phyloP scores from a whole-genome alignment of 331 rosid species.

The Stylosanthes scabra region DNA sequence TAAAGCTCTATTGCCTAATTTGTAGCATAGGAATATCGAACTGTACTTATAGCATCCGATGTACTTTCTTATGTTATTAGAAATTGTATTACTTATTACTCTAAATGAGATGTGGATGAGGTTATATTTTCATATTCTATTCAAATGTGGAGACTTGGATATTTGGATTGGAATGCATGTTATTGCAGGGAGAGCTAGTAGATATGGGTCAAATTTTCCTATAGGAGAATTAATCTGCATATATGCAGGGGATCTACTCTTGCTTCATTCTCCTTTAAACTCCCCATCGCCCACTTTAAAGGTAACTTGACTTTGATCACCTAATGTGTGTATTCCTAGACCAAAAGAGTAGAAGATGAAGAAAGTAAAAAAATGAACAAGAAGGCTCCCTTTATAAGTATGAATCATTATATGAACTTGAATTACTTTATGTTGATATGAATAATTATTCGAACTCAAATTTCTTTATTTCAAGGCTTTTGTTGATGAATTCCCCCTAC shows the following conservation, averaged over 20 bases:
- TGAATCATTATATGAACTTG: no score
- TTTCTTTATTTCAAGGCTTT: conserved; percentile 42
- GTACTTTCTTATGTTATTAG: no score
- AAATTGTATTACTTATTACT: no score
- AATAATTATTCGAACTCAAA: no score
- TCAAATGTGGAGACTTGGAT: conserved; percentile 19
- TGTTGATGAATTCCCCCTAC: conserved; percentile 71
- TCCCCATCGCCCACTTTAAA: conserved; percentile 79
- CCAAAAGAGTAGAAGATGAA: no score
- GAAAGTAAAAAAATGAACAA: neutral
- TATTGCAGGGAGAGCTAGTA: conserved; percentile 92
- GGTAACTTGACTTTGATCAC: conserved; percentile 53
- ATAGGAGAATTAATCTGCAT: conserved; percentile 88
- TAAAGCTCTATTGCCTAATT: no score
- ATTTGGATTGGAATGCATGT: conserved; percentile 47
- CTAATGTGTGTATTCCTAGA: conserved; percentile 24
- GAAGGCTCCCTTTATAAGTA: conserved; percentile 23
- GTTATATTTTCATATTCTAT: conserved; percentile 21
- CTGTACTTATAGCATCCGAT: no score
- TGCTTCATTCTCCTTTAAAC: conserved; percentile 84
- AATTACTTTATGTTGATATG: neutral
- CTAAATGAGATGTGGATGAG: no score
- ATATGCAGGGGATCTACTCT: conserved; percentile 66
- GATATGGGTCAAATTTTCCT: conserved; percentile 89
- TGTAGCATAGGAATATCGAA: no score